Base-by-base conservation (phyloP, 352 stramenopile genomes). In the Elongisporangium undulatum region DNA sequence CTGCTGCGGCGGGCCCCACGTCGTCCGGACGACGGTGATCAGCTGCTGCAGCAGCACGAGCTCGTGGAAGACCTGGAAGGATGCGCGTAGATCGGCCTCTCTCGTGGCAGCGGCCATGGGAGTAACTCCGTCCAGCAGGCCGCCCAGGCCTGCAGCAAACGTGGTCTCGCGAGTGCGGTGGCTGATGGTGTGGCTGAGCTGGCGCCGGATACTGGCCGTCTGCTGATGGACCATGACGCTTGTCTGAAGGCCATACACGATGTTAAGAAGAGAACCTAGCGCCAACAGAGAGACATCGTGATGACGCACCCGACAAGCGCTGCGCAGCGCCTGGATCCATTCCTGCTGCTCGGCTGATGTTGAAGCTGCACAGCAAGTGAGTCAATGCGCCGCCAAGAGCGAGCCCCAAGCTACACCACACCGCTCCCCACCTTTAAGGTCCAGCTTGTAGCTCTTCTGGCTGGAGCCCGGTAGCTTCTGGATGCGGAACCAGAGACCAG, bases 31-130 rank as follows among this genome's bases (percentile, higher is more conserved):
- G 19, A 58, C 62, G 49, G 71, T 61, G 6, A 90, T 51, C 0
- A 90, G 71, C n/a, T 80, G 74, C 51, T 87, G 80, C 15, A 90
- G 62, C 13, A 90, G 53, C 10, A 85, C 59, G 50, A 89, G 79
- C 56, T 90, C 81, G 53, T 90, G 81, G 34, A 90, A 74, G 55
- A 84, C 68, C 49, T 89, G 79, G 57, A 90, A 90, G 9, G 81
- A 85, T 17, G 81, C 67, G 3, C 81, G 77, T 21, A 90, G 53
- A 56, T 90, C 81, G 4, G 64, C 54, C 5, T 58, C 61, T 8
- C 69, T 74, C 13, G 59, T 68, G 22, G 56, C 48, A 53, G 38
- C 34, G 52, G 56, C 53, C 4, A 61, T 53, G 29, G 34, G 34
- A 45, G 34, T 12, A 9, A 45, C 34, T 2, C 34, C 34, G 10